phyloP scores from a whole-genome alignment of 257 asterid genomes.

The Nicotiana obtusifolia region DNA sequence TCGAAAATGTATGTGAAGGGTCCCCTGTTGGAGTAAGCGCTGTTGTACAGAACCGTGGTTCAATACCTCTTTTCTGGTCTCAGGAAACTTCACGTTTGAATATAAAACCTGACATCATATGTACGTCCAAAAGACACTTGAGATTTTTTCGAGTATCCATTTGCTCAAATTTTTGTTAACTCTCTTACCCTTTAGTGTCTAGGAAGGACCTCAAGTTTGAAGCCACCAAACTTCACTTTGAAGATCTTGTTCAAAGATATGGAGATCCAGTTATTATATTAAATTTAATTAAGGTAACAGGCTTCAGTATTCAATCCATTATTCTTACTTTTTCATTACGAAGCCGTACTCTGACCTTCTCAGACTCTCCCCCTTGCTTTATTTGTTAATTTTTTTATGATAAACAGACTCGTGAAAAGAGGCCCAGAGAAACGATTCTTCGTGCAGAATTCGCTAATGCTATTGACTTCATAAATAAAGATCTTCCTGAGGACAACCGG shows the following conservation, averaged over 20 bases:
- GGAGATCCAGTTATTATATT: slow-evolving; percentile 90
- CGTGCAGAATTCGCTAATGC: slow-evolving; percentile 81
- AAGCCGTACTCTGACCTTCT: neutral
- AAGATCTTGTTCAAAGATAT: slow-evolving; percentile 77
- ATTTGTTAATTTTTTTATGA: slow-evolving; percentile 10
- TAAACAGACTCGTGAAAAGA: slow-evolving; percentile 79
- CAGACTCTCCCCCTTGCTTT: neutral
- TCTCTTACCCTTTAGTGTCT: slow-evolving; percentile 48
- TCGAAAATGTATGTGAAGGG: slow-evolving; percentile 56
- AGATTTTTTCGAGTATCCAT: slow-evolving; percentile 8
- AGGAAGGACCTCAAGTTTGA: slow-evolving; percentile 63
- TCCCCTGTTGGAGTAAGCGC: slow-evolving; percentile 54
- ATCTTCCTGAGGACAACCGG: slow-evolving; percentile 51
- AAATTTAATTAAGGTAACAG: slow-evolving; percentile 77
- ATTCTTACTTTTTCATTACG: neutral
- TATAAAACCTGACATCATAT: slow-evolving; percentile 77
- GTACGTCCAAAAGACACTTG: slow-evolving; percentile 35
- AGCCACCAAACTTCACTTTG: slow-evolving; percentile 94
- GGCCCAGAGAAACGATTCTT: slow-evolving; percentile 85
- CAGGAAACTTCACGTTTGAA: slow-evolving; percentile 82
- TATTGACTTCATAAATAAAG: slow-evolving; percentile 63
- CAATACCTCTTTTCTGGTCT: slow-evolving; percentile 97
- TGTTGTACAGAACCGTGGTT: slow-evolving; percentile 87
- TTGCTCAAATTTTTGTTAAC: slow-evolving; percentile 11
- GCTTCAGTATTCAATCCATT: slow-evolving; percentile 7